Percentiles rank a stretch among this genome's conserved stretches.
Conservation (phyloP, 1,284 basidiomycete species). For the Cutaneotrichosporon dermatis region DNA sequence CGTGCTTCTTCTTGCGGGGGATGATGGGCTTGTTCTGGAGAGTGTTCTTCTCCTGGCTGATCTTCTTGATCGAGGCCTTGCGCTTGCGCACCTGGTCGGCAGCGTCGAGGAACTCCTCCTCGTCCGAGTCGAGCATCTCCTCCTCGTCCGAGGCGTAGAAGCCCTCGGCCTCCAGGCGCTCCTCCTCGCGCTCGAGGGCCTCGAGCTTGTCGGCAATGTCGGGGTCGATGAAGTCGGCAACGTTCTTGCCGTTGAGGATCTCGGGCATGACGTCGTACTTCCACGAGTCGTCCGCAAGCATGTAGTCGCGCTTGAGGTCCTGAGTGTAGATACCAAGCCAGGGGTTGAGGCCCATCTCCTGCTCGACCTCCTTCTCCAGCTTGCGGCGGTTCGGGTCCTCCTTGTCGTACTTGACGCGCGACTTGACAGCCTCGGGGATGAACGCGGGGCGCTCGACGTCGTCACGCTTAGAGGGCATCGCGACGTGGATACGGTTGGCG, state of each 20-base stretch:
- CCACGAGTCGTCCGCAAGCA: conserved; percentile 88
- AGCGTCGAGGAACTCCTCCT: conserved; percentile 72
- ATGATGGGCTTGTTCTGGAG: conserved; percentile 79
- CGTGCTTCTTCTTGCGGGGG: conserved; percentile 78
- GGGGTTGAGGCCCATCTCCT: conserved; percentile 60
- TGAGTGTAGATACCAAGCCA: conserved; percentile 85
- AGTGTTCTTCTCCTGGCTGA: conserved; percentile 79
- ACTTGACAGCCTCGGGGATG: conserved; percentile 75
- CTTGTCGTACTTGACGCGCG: conserved; percentile 76
- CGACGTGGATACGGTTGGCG: conserved; percentile 89
- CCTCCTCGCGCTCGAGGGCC: conserved; percentile 94
- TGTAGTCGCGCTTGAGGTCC: conserved; percentile 76
- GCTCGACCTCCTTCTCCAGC: conserved; percentile 74
- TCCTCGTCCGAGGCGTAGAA: conserved; percentile 89
- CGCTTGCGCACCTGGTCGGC: conserved; percentile 63
- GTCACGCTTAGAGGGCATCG: conserved; percentile 79
- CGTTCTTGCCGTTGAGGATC: conserved; percentile 96
- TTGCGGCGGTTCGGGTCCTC: conserved; percentile 67
- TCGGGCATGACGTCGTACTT: conserved; percentile 95
- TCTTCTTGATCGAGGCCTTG: conserved; percentile 62
- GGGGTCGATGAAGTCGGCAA: conserved; percentile 99
- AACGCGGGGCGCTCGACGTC: conserved; percentile 76
- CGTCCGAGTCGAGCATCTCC: conserved; percentile 83
- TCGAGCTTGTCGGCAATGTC: conserved; percentile 96
- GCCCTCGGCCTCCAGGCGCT: conserved; percentile 84